Evolutionary conservation across 495 filamentous ascomycete genomes (phyloP).

Genomic region (Pyrenula massariospora): DNA sequence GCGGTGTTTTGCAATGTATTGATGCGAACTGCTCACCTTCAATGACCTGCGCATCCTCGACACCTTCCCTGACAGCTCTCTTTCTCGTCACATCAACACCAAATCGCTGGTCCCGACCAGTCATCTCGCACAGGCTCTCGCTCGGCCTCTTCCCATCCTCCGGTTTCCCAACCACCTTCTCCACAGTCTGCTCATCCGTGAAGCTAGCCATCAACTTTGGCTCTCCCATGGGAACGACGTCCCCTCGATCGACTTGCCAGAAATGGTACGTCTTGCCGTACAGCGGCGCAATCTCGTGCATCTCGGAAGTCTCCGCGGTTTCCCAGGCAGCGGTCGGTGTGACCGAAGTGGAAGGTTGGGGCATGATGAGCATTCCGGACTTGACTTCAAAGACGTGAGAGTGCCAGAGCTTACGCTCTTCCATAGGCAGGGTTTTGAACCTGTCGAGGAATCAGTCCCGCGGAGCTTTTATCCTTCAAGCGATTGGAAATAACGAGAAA

Average conservation of each 20-base stretch:
- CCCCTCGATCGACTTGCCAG: slow-evolving; percentile 79
- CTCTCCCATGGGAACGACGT: slow-evolving; percentile 59
- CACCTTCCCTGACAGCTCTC: slow-evolving; percentile 42
- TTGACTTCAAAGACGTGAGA: slow-evolving; percentile 81
- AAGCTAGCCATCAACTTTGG: slow-evolving; percentile 74
- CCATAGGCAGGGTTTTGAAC: slow-evolving; percentile 48
- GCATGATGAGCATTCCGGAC: slow-evolving; percentile 78
- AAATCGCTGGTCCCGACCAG: slow-evolving; percentile 54
- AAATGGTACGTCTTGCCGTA: slow-evolving; percentile 90
- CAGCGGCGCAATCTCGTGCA: slow-evolving; percentile 56
- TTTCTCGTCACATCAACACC: slow-evolving; percentile 29
- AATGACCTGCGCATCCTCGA: slow-evolving; percentile 48
- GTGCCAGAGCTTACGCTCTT: slow-evolving; percentile 70
- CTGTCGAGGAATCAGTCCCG: neutral
- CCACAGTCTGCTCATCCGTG: slow-evolving; percentile 41
- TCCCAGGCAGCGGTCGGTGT: slow-evolving; percentile 44
- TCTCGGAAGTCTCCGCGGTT: slow-evolving; percentile 63
- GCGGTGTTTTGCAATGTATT: neutral
- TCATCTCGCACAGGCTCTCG: neutral
- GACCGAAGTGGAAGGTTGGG: slow-evolving; percentile 25
- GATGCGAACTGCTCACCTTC: slow-evolving; percentile 20
- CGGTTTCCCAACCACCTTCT: slow-evolving; percentile 43
- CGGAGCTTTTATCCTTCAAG: too few species aligned
- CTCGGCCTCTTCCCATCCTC: slow-evolving; percentile 42
- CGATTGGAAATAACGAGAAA: too few species aligned